Percentiles rank a stretch among this genome's conserved stretches.
Evolutionary conservation across 2,329 filamentous ascomycete species (phyloP).

Genomic region (Cadophora luteo-olivacea): DNA sequence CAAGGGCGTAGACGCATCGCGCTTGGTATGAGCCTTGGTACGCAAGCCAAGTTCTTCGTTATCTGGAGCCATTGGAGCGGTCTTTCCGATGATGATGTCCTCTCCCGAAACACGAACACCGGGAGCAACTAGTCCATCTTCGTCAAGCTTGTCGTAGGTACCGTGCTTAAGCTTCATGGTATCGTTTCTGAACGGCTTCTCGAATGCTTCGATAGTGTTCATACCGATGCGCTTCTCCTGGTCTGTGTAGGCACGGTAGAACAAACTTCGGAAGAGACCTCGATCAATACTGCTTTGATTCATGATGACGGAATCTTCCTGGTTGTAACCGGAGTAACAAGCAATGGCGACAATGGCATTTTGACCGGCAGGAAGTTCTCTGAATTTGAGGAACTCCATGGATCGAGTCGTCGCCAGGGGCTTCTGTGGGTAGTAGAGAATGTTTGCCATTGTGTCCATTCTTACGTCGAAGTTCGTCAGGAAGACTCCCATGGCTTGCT

Average conservation of each 20-base stretch:
- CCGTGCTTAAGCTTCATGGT: conserved; percentile 93
- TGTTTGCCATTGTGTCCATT: conserved; percentile 99
- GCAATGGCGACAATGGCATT: conserved; percentile 98
- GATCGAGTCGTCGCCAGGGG: conserved; percentile 93
- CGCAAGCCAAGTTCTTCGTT: conserved; percentile 92
- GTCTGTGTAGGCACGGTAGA: conserved; percentile 97
- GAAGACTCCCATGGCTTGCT: conserved; percentile 99
- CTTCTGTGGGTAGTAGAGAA: conserved; percentile 98
- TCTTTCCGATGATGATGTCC: conserved; percentile 99
- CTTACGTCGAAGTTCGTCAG: conserved; percentile 95
- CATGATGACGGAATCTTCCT: conserved; percentile 99
- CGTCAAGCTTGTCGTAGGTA: conserved; percentile 96
- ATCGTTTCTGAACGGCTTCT: conserved; percentile 89
- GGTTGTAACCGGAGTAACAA: conserved; percentile 98
- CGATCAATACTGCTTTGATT: conserved; percentile 99
- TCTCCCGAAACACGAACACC: conserved; percentile 95
- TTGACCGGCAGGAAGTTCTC: conserved; percentile 94
- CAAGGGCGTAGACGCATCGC: conserved; percentile 93
- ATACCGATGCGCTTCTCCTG: conserved; percentile 96
- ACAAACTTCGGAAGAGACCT: conserved; percentile 94
- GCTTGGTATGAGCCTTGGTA: conserved; percentile 87
- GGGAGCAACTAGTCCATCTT: conserved; percentile 92
- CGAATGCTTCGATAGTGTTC: conserved; percentile 90
- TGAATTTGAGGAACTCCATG: conserved; percentile 99
- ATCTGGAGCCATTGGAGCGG: conserved; percentile 90